Percentiles rank a stretch among this genome's conserved stretches.
These are phyloP conservation scores for Synchytrium microbalum DNA, from an alignment of 371 early-diverging fungal genomes.

Conservation along the genomic window DNA sequence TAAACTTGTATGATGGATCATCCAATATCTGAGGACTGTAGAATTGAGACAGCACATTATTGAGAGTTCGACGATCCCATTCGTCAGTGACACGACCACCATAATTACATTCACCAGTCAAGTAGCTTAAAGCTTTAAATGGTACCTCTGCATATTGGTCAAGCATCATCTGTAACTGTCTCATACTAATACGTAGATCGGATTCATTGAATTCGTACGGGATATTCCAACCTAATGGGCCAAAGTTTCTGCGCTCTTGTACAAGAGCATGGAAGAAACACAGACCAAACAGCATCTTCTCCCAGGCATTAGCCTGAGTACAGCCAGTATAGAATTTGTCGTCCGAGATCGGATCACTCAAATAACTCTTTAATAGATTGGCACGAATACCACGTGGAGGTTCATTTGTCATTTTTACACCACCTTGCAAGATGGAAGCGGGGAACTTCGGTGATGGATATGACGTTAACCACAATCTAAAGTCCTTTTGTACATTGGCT, in stretches of 20 bases:
- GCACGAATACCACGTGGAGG: constrained; percentile 51
- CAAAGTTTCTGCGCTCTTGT: constrained; percentile 51
- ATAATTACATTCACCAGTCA: constrained; percentile 57
- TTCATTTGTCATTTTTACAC: constrained; percentile 58
- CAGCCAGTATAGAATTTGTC: constrained; percentile 43
- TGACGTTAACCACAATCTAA: constrained; percentile 49
- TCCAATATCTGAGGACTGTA: constrained; percentile 39
- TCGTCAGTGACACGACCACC: constrained; percentile 61
- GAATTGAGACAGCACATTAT: constrained; percentile 41
- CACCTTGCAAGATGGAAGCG: constrained; percentile 42
- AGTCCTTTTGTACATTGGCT: constrained; percentile 40
- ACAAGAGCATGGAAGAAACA: constrained; percentile 54
- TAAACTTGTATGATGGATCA: constrained; percentile 38
- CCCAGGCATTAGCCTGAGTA: constrained; percentile 40
- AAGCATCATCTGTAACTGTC: constrained; percentile 51
- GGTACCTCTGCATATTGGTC: constrained; percentile 48
- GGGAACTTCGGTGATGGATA: constrained; percentile 53
- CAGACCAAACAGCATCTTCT: constrained; percentile 48
- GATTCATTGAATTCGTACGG: constrained; percentile 60
- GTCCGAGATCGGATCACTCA: constrained; percentile 49
- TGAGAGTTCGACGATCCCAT: constrained; percentile 48
- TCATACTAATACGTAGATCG: constrained; percentile 43
- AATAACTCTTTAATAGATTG: constrained; percentile 44
- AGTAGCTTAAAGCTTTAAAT: constrained; percentile 45
- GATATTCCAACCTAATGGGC: constrained; percentile 57